phyloP scores from a whole-genome alignment of 768 basidiomycete species.

The Pulveroboletus frians region DNA sequence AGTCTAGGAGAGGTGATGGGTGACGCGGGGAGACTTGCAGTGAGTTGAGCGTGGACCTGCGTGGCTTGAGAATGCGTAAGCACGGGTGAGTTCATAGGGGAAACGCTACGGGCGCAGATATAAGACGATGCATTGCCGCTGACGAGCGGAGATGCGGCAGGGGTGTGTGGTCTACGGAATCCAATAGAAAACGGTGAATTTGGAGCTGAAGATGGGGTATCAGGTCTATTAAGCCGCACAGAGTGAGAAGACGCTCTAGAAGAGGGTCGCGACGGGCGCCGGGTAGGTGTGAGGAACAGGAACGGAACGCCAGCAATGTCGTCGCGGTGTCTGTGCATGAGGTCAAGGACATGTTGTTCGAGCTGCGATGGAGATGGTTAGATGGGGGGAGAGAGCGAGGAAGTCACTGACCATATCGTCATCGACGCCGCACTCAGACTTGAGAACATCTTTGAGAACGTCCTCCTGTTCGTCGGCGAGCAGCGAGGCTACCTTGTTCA shows the following conservation, averaged over 20 bases:
- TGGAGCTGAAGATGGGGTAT: slow-evolving; percentile 72
- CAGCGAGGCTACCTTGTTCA: slow-evolving; percentile 66
- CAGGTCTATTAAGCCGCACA: slow-evolving; percentile 62
- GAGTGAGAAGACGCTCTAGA: slow-evolving; percentile 75
- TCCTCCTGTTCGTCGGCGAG: slow-evolving; percentile 85
- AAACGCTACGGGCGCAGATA: slow-evolving; percentile 48
- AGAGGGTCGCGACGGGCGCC: slow-evolving; percentile 76
- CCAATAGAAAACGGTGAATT: slow-evolving; percentile 69
- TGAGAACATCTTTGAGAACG: slow-evolving; percentile 71
- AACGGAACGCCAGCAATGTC: slow-evolving; percentile 79
- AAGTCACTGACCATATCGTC: slow-evolving; percentile 54
- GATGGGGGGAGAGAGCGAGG: slow-evolving; percentile 14
- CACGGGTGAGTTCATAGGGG: slow-evolving; percentile 64
- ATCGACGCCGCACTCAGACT: slow-evolving; percentile 62
- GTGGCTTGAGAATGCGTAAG: slow-evolving; percentile 52
- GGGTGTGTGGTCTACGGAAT: slow-evolving; percentile 77
- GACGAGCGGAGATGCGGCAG: slow-evolving; percentile 71
- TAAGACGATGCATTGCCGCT: slow-evolving; percentile 50
- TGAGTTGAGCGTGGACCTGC: slow-evolving; percentile 55
- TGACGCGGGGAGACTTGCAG: slow-evolving; percentile 79
- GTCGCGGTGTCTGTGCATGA: slow-evolving; percentile 95
- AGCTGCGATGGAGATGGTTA: slow-evolving; percentile 41
- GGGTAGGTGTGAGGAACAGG: slow-evolving; percentile 73
- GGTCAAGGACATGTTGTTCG: slow-evolving; percentile 85
- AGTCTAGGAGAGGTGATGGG: slow-evolving; percentile 81